Base-by-base conservation (phyloP, 441 rosid genomes). In the Gossypium gossypioides region DNA sequence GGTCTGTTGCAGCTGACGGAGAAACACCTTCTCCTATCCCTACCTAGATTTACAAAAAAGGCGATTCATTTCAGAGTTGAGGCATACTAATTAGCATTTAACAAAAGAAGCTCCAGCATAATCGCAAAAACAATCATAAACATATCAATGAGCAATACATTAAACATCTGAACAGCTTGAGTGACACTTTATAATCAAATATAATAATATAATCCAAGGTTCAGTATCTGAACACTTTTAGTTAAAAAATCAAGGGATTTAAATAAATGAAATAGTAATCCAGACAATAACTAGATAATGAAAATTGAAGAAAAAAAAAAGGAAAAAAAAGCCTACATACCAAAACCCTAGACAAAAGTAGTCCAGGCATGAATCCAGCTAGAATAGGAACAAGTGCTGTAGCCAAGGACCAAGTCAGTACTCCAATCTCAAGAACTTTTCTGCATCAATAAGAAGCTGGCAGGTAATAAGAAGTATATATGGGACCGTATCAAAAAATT, bases 21-120 rank as follows among this genome's bases (percentile, higher is more conserved):
- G 98, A 93, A 79, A 93, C 96, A 59, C 98, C 98, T 87, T 91
- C 98, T 74, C 98, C 98, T 72, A 93, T 91, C 74, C 98, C 98
- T 58, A 93, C 98, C 98, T 93, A 80, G 79, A 80, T 79, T 75
- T 68, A 37, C 51, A 78, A 52, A 16, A 73, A 79, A 74, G 29
- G 68, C 19, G 10, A 52, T n/a, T 59, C 7, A 16, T 72, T 59
- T 57, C 8, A 19, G 59, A 73, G 7, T 5, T 15, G n/a, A 59
- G 67, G 46, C 48, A 68, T 42, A 18, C n/a, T 44, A 19, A 42
- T 42, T 63, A 40, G 54, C 52, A 46, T 8, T 67, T 34, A 8
- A 50, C n/a, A 37, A 44, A 72, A 62, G 22, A 44, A 48, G 50
- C 32, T 44, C 69, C 24, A 55, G n/a, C 48, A 65, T 18, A 21